Conservation (phyloP, 768 basidiomycete genomes). For the Naematelia aurantialba region DNA sequence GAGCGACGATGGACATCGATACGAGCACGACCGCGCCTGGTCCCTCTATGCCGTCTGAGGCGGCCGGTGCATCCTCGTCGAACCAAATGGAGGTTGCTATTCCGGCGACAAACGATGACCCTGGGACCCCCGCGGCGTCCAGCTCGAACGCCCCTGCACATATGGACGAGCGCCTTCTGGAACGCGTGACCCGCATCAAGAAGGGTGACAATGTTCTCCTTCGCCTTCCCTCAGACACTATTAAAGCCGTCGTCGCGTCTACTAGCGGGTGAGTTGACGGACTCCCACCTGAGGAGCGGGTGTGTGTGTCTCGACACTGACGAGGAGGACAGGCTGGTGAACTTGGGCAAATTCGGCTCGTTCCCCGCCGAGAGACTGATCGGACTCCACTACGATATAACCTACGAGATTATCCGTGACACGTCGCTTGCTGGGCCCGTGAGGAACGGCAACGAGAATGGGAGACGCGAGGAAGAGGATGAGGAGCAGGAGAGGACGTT, state of each 20-base stretch:
- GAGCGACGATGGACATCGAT: not conserved
- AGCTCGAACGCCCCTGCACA: not conserved
- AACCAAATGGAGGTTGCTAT: not conserved
- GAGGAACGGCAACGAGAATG: not conserved
- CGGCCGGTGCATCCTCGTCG: no score
- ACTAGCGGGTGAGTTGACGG: conserved; percentile 61
- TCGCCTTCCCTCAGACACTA: conserved; percentile 71
- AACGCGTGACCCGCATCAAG: conserved; percentile 54
- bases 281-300: not conserved
- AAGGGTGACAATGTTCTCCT: conserved; percentile 74
- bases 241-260: conserved; percentile 70
- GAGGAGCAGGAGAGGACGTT: not conserved
- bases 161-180: conserved; percentile 9
- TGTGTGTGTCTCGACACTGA: no score
- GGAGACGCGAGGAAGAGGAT: not conserved
- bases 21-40: no score
- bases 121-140: not conserved
- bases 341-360: conserved; percentile 78
- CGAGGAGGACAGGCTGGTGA: conserved; percentile 60
- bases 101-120: not conserved
- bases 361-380: conserved; percentile 76
- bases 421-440: not conserved
- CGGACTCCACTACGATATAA: conserved; percentile 77
- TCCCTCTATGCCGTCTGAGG: no score
- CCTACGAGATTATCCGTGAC: conserved; percentile 67